phyloP scores from a whole-genome alignment of 139 green algal species.

The Coelastrella sp. region DNA sequence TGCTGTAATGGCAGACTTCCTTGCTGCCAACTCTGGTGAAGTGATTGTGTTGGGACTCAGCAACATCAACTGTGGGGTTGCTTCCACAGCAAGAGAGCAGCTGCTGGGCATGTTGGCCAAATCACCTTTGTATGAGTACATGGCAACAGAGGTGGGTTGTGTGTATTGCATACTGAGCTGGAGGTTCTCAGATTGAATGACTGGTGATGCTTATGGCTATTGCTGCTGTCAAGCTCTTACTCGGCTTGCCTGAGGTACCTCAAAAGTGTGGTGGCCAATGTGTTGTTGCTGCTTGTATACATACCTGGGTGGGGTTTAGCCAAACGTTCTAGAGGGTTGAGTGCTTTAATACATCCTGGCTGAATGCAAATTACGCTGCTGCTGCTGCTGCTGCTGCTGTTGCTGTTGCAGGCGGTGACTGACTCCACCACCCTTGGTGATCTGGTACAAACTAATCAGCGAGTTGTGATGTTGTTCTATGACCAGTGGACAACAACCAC shows the following conservation, averaged over 20 bases:
- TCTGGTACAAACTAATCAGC: conserved; percentile 23
- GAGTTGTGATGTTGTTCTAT: conserved; percentile 24
- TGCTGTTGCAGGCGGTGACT: neutral
- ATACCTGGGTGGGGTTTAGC: too few relatives aligned
- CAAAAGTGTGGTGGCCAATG: neutral
- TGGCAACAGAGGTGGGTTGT: conserved; percentile 1
- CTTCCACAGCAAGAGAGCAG: neutral
- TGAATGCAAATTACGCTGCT: neutral
- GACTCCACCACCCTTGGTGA: conserved; percentile 1
- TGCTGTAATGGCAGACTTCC: conserved; percentile 31
- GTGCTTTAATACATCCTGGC: neutral
- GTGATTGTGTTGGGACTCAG: conserved; percentile 36
- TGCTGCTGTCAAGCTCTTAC: neutral
- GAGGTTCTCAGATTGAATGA: neutral
- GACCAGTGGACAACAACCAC: conserved; percentile 12
- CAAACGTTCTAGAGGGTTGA: too few relatives aligned
- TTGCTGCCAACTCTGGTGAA: conserved; percentile 11
- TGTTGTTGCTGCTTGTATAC: too few relatives aligned
- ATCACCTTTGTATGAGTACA: neutral
- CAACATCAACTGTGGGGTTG: conserved; percentile 37
- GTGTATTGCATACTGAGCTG: too few relatives aligned
- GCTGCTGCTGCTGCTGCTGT: neutral
- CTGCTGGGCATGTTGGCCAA: conserved; percentile 1
- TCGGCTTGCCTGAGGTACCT: neutral
- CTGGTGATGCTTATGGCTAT: neutral